phyloP scores from a whole-genome alignment of 202 grass and related monocot species.

The Thinopyrum obtusiflorum region DNA sequence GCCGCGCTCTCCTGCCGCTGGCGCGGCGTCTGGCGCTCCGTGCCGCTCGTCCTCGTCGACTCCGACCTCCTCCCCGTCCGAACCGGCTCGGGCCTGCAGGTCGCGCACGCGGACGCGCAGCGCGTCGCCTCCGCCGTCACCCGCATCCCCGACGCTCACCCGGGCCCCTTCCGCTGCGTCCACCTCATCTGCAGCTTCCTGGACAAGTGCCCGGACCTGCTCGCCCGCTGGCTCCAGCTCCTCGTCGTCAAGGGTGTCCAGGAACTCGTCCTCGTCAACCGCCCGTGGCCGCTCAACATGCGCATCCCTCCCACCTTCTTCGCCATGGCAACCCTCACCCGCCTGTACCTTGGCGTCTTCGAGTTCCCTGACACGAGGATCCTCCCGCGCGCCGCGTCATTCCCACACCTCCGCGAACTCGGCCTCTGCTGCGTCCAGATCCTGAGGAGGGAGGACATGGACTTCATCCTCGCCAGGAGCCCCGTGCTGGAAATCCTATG shows the following conservation, averaged over 20 bases:
- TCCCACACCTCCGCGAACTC: background rate
- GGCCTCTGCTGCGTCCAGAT: background rate
- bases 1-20: slow-evolving; percentile 10
- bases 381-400: background rate
- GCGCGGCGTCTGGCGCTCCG: background rate
- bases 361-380: background rate
- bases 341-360: background rate
- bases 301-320: background rate
- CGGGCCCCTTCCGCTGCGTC: background rate
- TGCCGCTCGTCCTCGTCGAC: background rate
- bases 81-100: background rate
- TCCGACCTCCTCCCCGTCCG: background rate
- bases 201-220: background rate
- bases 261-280: slow-evolving; percentile 2
- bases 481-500: slow-evolving; percentile 10
- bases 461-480: background rate
- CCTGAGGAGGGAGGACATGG: background rate
- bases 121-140: background rate
- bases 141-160: background rate
- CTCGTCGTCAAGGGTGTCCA: slow-evolving; percentile 7
- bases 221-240: slow-evolving; percentile 3
- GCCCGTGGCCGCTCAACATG: background rate
- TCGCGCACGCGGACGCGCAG: background rate
- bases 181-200: background rate
- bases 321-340: background rate